Evolutionary conservation across 306 rosid genomes (phyloP), one percentile per base, ranked within the genome.

Genomic region (Delonix regia): DNA sequence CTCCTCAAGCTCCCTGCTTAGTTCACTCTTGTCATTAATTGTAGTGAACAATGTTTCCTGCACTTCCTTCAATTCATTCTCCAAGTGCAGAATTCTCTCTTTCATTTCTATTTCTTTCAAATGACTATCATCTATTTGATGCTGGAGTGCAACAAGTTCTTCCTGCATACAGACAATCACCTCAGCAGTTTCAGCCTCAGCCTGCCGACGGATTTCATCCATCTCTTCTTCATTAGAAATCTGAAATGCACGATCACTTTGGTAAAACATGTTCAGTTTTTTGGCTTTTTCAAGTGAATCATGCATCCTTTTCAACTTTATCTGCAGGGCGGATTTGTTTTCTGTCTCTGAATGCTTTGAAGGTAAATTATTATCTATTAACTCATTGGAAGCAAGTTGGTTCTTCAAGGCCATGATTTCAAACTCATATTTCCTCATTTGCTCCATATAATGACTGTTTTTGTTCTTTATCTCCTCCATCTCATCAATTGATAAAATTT

Each of bases 81-180:
- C 89, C 91, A 91, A 42, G 44, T 80, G 73, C 73, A 78, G 49
- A 21, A 85, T 82, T 39, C 83, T 82, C 49, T 82, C 84, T 47
- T 78, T 88, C 98, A 89, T 86, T 87, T 91, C 97, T n/a, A 67
- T 63, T 80, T 95, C 96, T 83, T 84, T 92, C 83, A 87, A 69
- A 78, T 81, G 84, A 73, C 87, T 83, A 68, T 85, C 90, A 62
- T 89, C 89, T 65, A 93, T 88, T 85, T 95, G 93, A 70, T 85
- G 85, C 78, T 95, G 93, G 75, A 95, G 94, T 53, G 72, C 51
- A 9, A 76, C 84, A 81, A 95, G 97, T 86, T 95, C 99, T 86
- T 95, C 99, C 86, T 95, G 98, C 93, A 95, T 79, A 76, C 94
- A 89, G 63, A 93, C 97, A 63, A 95, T 95, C 73, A 88, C 99